Conservation (phyloP, 805 yeast species). For the Cyberlindnera americana region DNA sequence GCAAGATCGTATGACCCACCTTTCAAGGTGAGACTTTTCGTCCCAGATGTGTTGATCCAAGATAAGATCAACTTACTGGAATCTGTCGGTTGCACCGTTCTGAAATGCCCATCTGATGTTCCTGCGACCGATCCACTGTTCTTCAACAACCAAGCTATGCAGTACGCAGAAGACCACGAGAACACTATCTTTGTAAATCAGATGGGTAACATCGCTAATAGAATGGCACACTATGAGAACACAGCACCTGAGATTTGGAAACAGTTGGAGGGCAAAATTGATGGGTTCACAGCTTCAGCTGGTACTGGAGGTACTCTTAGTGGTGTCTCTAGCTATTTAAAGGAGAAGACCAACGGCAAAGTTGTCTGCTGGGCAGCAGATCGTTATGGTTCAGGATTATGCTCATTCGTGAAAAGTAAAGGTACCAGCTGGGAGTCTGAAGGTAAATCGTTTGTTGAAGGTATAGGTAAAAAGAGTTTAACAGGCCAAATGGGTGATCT, state of each 20-base stretch:
- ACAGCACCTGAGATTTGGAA: constrained; percentile 79
- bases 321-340: constrained; percentile 65
- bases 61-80: constrained; percentile 62
- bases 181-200: constrained; percentile 75
- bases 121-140: constrained; percentile 48
- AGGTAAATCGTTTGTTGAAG: constrained; percentile 26
- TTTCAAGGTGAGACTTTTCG: constrained; percentile 61
- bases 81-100: constrained; percentile 57
- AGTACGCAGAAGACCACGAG: constrained; percentile 34
- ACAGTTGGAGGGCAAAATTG: constrained; percentile 51
- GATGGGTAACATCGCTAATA: constrained; percentile 72
- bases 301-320: constrained; percentile 86
- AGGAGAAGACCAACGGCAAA: constrained; percentile 35
- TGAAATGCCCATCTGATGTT: constrained; percentile 64
- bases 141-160: constrained; percentile 24
- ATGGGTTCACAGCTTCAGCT: constrained; percentile 68
- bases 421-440: constrained; percentile 24
- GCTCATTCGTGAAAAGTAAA: constrained; percentile 17
- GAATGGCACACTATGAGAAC: constrained; percentile 62
- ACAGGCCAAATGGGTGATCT: constrained; percentile 23
- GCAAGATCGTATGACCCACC: constrained; percentile 35
- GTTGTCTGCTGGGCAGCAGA: constrained; percentile 62
- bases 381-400: constrained; percentile 77
- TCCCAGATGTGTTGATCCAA: constrained; percentile 72
- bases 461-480: constrained; percentile 24